phyloP scores from a whole-genome alignment of 768 basidiomycete genomes.

The Myochromella boudieri region DNA sequence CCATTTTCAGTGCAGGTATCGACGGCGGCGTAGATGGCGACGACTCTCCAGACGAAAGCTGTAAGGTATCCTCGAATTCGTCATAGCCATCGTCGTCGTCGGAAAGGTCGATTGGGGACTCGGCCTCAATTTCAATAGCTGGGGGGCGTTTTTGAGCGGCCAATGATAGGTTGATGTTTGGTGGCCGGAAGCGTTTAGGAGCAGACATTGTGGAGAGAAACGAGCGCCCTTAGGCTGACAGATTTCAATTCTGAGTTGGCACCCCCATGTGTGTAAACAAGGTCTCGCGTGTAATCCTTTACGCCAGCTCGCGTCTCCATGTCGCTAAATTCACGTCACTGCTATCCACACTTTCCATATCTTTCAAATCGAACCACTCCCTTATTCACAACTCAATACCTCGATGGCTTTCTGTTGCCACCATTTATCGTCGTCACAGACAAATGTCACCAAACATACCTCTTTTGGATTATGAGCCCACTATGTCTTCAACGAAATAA shows the following conservation, averaged over 20 bases:
- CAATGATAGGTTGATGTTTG: constrained; percentile 46
- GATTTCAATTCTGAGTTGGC: constrained; percentile 10
- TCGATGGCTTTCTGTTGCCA: too few species aligned
- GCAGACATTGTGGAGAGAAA: constrained; percentile 19
- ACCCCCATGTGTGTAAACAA: constrained; percentile 2
- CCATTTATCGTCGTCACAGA: background rate
- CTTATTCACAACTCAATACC: too few species aligned
- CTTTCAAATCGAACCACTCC: too few species aligned
- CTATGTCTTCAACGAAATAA: too few species aligned
- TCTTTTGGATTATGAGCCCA: too few species aligned
- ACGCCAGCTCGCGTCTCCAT: background rate
- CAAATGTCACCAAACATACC: background rate
- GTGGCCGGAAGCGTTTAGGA: constrained; percentile 47
- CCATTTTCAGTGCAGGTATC: constrained; percentile 30
- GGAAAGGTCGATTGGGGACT: constrained; percentile 31
- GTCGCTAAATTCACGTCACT: too few species aligned
- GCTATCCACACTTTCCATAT: too few species aligned
- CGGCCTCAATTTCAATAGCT: constrained; percentile 35
- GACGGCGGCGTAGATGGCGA: constrained; percentile 30
- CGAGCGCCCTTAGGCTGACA: constrained; percentile 1
- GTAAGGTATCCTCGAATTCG: constrained; percentile 38
- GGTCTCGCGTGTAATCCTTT: background rate
- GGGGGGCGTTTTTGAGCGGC: constrained; percentile 32
- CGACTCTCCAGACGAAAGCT: constrained; percentile 39
- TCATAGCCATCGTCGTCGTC: constrained; percentile 33